Evolutionary conservation across 2,329 filamentous ascomycete species (phyloP).

Genomic region (Ophiocordyceps camponoti-floridani): DNA sequence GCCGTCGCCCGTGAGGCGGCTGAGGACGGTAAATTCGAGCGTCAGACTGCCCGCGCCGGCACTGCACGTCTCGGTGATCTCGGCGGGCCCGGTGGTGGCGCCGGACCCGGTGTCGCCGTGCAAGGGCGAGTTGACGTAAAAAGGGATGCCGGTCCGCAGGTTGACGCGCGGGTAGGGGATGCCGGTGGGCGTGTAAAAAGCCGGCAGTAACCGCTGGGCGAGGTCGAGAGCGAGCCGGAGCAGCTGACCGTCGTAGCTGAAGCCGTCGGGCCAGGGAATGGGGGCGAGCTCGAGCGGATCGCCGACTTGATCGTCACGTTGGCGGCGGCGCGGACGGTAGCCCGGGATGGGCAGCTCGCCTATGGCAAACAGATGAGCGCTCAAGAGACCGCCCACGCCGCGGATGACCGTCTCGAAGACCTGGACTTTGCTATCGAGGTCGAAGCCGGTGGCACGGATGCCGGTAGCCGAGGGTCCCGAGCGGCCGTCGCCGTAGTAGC

Average conservation of each 20-base stretch:
- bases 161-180: slow-evolving; percentile 93
- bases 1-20: slow-evolving; percentile 66
- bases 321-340: slow-evolving; percentile 41
- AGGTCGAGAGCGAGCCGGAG: slow-evolving; percentile 79
- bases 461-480: slow-evolving; percentile 51
- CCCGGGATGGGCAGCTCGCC: slow-evolving; percentile 76
- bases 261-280: slow-evolving; percentile 58
- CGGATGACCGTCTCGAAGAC: slow-evolving; percentile 97
- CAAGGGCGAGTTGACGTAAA: slow-evolving; percentile 73
- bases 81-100: slow-evolving; percentile 24
- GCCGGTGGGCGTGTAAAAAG: slow-evolving; percentile 80
- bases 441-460: slow-evolving; percentile 61
- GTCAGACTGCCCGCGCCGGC: slow-evolving; percentile 92
- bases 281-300: slow-evolving; percentile 28
- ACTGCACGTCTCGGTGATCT: slow-evolving; percentile 92
- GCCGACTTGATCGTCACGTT: slow-evolving; percentile 11
- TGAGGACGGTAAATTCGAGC: slow-evolving; percentile 81
- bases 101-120: slow-evolving; percentile 30
- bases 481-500: slow-evolving; percentile 74
- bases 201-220: slow-evolving; percentile 66
- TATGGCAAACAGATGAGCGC: slow-evolving; percentile 81
- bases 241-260: slow-evolving; percentile 78
- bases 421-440: slow-evolving; percentile 94
- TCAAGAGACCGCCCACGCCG: slow-evolving; percentile 76
- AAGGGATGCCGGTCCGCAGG: slow-evolving; percentile 75